Percentiles rank a stretch among this genome's conserved stretches.
Evolutionary conservation across 2,329 filamentous ascomycete genomes (phyloP).

Genomic region (Exophiala aquamarina): DNA sequence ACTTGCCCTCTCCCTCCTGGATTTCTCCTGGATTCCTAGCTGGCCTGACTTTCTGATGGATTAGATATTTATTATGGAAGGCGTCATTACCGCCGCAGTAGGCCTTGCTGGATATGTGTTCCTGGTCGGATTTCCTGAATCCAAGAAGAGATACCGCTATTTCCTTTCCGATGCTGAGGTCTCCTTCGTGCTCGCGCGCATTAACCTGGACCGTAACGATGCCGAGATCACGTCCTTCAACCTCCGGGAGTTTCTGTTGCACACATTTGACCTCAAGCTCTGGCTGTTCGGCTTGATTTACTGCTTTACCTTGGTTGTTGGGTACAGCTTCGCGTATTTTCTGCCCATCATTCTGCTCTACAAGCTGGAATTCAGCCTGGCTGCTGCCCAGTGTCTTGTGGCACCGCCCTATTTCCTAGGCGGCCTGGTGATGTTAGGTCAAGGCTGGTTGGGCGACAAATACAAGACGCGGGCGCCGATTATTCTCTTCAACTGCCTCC

Average conservation of each 20-base stretch:
- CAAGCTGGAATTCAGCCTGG: conserved; percentile 66
- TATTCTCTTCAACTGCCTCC: conserved; percentile 57
- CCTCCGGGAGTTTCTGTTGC: conserved; percentile 47
- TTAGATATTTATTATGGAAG: conserved; percentile 1
- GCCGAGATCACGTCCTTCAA: conserved; percentile 49
- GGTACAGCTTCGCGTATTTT: conserved; percentile 77
- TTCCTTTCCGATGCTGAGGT: conserved; percentile 1
- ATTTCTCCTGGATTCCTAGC: too few species aligned
- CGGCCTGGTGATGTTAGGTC: too few species aligned
- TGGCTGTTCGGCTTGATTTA: conserved; percentile 57
- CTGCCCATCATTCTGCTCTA: conserved; percentile 69
- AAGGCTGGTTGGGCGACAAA: conserved; percentile 52
- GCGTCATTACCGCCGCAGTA: not conserved
- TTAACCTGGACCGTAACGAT: conserved; percentile 1
- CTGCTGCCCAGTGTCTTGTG: conserved; percentile 67
- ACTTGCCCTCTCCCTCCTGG: too few species aligned
- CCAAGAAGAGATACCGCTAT: not conserved
- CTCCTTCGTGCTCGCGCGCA: not conserved
- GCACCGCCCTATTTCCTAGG: too few species aligned
- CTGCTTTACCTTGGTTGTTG: conserved; percentile 61
- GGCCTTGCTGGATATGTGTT: not conserved
- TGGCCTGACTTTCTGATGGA: too few species aligned
- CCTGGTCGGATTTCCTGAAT: conserved; percentile 1
- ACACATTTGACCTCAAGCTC: conserved; percentile 52
- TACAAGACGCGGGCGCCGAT: conserved; percentile 46